These are phyloP conservation scores for Fereydounia khargensis DNA, from an alignment of 1,284 basidiomycete genomes.

Conservation along the genomic window DNA sequence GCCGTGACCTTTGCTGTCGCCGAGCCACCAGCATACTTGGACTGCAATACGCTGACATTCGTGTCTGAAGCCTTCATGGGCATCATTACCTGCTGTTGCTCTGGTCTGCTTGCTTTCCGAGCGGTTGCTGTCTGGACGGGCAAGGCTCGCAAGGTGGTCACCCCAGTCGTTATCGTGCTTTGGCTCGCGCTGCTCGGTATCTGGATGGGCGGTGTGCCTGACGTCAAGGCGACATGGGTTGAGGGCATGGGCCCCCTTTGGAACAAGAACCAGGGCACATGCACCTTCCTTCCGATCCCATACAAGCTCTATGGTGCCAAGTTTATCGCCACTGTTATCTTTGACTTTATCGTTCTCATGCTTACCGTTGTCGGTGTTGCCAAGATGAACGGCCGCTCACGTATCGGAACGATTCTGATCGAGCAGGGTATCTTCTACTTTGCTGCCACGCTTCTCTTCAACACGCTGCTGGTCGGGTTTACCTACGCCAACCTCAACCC, in stretches of 20 bases:
- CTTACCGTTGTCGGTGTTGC: constrained; percentile 38
- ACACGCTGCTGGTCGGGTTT: constrained; percentile 27
- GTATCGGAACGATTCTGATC: constrained; percentile 35
- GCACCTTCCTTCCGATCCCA: constrained; percentile 8
- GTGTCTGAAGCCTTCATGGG: constrained; percentile 30
- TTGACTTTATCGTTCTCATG: constrained; percentile 28
- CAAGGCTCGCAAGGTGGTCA: constrained; percentile 8
- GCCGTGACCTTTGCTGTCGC: constrained; percentile 8
- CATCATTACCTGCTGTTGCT: constrained; percentile 15
- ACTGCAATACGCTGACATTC: constrained; percentile 10
- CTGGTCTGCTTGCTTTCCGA: constrained; percentile 21
- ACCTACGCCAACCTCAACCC: constrained; percentile 35
- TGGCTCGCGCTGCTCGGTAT: constrained; percentile 23
- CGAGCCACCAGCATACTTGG: constrained; percentile 10
- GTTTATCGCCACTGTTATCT: constrained; percentile 30
- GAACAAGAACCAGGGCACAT: constrained; percentile 23
- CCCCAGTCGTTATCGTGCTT: constrained; percentile 16
- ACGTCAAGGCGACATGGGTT: constrained; percentile 18
- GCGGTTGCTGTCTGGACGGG: constrained; percentile 31
- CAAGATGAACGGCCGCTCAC: constrained; percentile 25
- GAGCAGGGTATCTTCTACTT: constrained; percentile 44
- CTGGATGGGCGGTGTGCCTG: constrained; percentile 38
- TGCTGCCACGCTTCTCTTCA: constrained; percentile 27
- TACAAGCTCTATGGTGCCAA: constrained; percentile 21
- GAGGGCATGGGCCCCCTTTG: constrained; percentile 15